Base-by-base conservation (phyloP, 2,329 filamentous ascomycete species). In the Alternaria postmessia region DNA sequence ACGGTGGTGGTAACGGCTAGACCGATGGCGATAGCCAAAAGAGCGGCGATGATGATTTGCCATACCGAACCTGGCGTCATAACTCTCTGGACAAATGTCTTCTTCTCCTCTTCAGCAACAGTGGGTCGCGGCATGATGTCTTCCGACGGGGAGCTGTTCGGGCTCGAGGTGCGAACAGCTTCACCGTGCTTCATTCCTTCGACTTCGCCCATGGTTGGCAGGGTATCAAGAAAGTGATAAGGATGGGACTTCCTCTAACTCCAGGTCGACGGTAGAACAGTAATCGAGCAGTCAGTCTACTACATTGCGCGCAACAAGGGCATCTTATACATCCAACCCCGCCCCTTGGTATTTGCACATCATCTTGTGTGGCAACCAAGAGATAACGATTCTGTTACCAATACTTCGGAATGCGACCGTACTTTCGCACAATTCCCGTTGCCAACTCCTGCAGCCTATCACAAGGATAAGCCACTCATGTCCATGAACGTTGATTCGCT, bases 1-100 rank as follows among this genome's bases (percentile, higher is more conserved):
- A 82, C 81, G 5, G 77, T 77, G 0, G 79, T 75, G 9, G 80
- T 80, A 3, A 86, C 79, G 7, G 77, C 75, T 52, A 86, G 56
- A 39, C 84, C 84, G 39, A 86, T 85, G 9, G 72, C 81, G 30
- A 86, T 82, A 32, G 82, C 84, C n/a, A 84, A 36, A 1, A 80
- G 52, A 12, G 84, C 84, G 1, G 83, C 82, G 30, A 76, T 68
- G 65, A 86, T 79, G 62, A 86, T 86, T 65, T 86, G 84, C 44
- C 81, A 67, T 26, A 82, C 82, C 1, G 81, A 83, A 6, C 82
- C 83, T 1, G 80, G 79, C 53, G 78, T 73, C 51, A 78, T 78
- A 51, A 82, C 64, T 3, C 73, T 70, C 60, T 81, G 67, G 75
- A 78, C 79, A 67, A 69, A 69, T 12, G 68, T 73, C 61, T 70